Conservation (phyloP, 2,329 filamentous ascomycete species). For the Hymenoscyphus fructigenus region DNA sequence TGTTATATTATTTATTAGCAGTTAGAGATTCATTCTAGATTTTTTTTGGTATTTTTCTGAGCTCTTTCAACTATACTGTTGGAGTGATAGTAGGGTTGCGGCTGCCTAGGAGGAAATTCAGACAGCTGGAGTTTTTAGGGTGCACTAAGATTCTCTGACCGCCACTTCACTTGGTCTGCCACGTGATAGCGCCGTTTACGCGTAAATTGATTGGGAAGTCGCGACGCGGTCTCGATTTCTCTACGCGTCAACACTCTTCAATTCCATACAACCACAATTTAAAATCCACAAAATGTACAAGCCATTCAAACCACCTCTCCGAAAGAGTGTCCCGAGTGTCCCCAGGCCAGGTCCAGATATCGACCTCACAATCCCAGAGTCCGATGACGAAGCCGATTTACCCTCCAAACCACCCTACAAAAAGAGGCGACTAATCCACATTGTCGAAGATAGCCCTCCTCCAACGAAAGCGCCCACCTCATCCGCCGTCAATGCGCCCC, state of each 20-base stretch:
- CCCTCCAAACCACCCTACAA: constrained; percentile 27
- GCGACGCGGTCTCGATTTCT: background rate
- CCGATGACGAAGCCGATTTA: constrained; percentile 25
- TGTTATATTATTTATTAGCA: no score
- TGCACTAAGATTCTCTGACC: no score
- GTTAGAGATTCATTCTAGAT: no score
- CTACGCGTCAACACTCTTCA: constrained; percentile 5
- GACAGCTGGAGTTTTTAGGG: no score
- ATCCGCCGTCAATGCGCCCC: constrained; percentile 28
- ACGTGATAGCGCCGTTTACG: no score
- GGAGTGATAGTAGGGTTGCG: no score
- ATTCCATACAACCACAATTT: background rate
- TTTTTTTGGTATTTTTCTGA: no score
- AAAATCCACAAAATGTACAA: constrained; percentile 32
- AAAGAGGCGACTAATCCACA: constrained; percentile 29
- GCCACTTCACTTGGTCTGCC: no score
- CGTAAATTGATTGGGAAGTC: background rate
- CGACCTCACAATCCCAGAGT: constrained; percentile 19
- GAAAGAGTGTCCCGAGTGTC: constrained; percentile 23
- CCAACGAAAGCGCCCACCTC: constrained; percentile 21
- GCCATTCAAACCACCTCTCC: constrained; percentile 36
- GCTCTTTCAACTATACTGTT: no score
- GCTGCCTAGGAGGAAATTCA: no score
- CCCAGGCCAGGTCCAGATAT: constrained; percentile 18
- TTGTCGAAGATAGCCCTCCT: constrained; percentile 27